Percentiles rank a stretch among this genome's conserved stretches.
Conservation (phyloP, 1,284 basidiomycete species). For the Fistulinella cinereoalba region DNA sequence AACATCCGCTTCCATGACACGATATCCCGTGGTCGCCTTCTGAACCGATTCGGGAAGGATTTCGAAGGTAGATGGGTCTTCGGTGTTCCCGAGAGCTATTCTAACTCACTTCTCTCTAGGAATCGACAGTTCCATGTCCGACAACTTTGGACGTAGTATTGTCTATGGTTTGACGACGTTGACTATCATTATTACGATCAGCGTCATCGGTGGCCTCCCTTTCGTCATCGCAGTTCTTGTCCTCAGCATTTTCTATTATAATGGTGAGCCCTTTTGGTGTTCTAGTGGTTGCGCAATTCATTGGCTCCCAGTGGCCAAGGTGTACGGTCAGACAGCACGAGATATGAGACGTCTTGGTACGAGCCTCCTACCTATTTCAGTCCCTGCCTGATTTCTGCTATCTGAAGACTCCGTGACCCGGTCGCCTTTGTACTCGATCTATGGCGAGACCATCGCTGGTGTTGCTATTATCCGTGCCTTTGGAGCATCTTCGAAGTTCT, state of each 20-base stretch:
- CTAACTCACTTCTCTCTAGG: conserved; percentile 39
- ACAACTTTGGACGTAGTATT: conserved; percentile 81
- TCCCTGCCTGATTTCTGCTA: conserved; percentile 1
- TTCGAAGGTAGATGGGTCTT: conserved; percentile 67
- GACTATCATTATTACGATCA: conserved; percentile 76
- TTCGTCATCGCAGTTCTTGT: conserved; percentile 64
- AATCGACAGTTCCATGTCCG: conserved; percentile 82
- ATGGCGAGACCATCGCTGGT: conserved; percentile 89
- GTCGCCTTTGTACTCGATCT: conserved; percentile 89
- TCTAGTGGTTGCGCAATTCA: not conserved
- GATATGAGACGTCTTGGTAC: conserved; percentile 84
- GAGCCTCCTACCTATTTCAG: conserved; percentile 14
- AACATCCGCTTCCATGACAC: conserved; percentile 94
- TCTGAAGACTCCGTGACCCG: conserved; percentile 78
- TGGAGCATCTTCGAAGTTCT: conserved; percentile 81
- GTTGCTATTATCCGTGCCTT: conserved; percentile 86
- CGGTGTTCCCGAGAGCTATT: not conserved
- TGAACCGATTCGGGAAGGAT: conserved; percentile 93
- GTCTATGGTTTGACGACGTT: conserved; percentile 55
- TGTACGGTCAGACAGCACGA: conserved; percentile 81
- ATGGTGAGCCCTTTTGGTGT: conserved; percentile 46
- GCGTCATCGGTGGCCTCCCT: conserved; percentile 73
- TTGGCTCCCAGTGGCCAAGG: conserved; percentile 45
- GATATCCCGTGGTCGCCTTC: conserved; percentile 77
- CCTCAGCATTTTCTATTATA: conserved; percentile 68